Evolutionary conservation across 176 grass and related monocot genomes (phyloP).

Genomic region (Avena eriantha): DNA sequence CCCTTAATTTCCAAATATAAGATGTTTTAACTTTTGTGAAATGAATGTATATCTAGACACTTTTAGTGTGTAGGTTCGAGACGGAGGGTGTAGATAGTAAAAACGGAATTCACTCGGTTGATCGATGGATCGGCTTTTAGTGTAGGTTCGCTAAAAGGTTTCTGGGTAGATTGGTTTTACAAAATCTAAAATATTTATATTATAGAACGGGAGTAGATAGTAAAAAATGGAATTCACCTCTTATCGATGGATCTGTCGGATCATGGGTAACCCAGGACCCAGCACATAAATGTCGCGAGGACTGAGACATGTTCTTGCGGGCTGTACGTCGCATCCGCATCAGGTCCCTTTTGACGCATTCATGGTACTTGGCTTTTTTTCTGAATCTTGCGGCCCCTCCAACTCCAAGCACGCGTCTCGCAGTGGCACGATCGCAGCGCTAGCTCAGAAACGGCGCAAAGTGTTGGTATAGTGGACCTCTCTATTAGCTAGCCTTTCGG

Average conservation of each 20-base stretch:
- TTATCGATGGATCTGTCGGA: not conserved
- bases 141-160: too few relatives aligned
- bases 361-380: not conserved
- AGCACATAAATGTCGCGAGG: not conserved
- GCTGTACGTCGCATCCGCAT: not conserved
- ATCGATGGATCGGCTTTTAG: too few relatives aligned
- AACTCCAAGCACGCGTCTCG: not conserved
- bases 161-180: too few relatives aligned
- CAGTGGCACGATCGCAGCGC: not conserved
- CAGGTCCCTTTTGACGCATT: not conserved
- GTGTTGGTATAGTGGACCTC: not conserved
- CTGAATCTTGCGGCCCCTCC: not conserved
- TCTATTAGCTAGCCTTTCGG: not conserved
- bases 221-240: too few relatives aligned
- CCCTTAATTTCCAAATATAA: too few relatives aligned
- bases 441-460: not conserved
- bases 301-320: not conserved
- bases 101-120: too few relatives aligned
- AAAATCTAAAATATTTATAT: too few relatives aligned
- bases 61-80: too few relatives aligned
- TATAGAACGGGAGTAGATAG: too few relatives aligned
- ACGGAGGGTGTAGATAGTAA: too few relatives aligned
- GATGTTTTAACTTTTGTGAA: too few relatives aligned
- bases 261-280: not conserved
- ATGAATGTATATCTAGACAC: too few relatives aligned